Evolutionary conservation across 1,284 basidiomycete genomes (phyloP).

Genomic region (Boletus semigastroideus): DNA sequence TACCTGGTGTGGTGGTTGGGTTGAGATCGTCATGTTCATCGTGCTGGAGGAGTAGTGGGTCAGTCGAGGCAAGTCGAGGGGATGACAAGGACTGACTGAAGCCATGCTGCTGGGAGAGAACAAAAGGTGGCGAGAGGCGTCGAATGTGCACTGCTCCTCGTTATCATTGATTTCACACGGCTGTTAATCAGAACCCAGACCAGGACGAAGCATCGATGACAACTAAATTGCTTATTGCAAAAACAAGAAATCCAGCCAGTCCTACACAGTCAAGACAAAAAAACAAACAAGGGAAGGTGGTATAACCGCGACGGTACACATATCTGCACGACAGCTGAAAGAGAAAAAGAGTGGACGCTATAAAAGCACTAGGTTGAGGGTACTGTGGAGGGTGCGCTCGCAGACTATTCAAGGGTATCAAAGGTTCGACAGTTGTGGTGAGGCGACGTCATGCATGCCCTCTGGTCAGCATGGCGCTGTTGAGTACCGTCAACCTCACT

Average conservation of each 20-base stretch:
- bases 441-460: constrained; percentile 31
- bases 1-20: constrained; percentile 65
- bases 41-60: constrained; percentile 37
- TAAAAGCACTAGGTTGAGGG: constrained; percentile 23
- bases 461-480: constrained; percentile 13
- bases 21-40: constrained; percentile 66
- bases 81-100: constrained; percentile 33
- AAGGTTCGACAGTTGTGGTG: constrained; percentile 15
- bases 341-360: constrained; percentile 27
- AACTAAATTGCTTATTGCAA: constrained; percentile 31
- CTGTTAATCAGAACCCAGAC: constrained; percentile 14
- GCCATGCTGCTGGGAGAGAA: constrained; percentile 42
- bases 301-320: constrained; percentile 28
- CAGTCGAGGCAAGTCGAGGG: background rate
- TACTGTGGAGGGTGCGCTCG: background rate
- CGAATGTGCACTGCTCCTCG: constrained; percentile 18
- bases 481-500: constrained; percentile 6
- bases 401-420: constrained; percentile 21
- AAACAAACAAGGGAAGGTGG: constrained; percentile 29
- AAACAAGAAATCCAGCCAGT: constrained; percentile 19
- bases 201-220: too few relatives aligned
- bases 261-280: constrained; percentile 26
- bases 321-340: constrained; percentile 19
- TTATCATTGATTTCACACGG: constrained; percentile 38
- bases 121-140: constrained; percentile 20